A percentile compares a stretch with the other conserved stretches of the same genome.
Evolutionary conservation across 352 stramenopile genomes (phyloP).

Genomic region (Globisporangium spinosum): DNA sequence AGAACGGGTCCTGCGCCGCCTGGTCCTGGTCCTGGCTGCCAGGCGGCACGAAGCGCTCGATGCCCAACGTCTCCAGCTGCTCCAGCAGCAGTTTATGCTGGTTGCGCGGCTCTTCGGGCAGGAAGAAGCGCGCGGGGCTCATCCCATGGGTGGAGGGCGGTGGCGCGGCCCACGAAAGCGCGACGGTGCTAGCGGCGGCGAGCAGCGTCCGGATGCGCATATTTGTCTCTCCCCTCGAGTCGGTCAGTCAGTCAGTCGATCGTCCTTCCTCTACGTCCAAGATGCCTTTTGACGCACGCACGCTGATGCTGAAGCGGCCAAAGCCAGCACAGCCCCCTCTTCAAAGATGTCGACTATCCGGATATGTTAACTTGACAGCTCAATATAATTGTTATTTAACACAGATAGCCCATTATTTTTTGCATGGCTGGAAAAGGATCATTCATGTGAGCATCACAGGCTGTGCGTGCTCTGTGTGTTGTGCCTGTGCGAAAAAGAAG

Average conservation of each 20-base stretch:
- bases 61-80: constrained; percentile 48
- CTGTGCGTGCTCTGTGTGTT: background rate
- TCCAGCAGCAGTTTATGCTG: constrained; percentile 43
- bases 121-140: constrained; percentile 37
- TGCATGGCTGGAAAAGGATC: constrained; percentile 12
- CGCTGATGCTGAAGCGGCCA: background rate
- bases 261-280: background rate
- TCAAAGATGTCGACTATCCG: background rate
- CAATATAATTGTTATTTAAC: constrained; percentile 1
- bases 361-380: background rate
- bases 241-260: background rate
- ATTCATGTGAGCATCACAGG: background rate
- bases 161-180: background rate
- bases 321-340: background rate
- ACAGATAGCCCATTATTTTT: background rate
- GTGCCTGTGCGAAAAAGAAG: background rate
- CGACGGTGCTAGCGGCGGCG: background rate
- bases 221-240: background rate
- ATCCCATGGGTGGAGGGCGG: background rate
- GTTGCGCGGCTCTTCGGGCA: constrained; percentile 37
- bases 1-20: constrained; percentile 16
- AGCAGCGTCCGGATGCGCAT: constrained; percentile 13
- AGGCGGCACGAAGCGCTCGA: constrained; percentile 41
- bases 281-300: background rate
- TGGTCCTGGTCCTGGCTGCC: constrained; percentile 17